Base-by-base conservation (phyloP, 1,139 yeast species). In the Diutina ranongensis region DNA sequence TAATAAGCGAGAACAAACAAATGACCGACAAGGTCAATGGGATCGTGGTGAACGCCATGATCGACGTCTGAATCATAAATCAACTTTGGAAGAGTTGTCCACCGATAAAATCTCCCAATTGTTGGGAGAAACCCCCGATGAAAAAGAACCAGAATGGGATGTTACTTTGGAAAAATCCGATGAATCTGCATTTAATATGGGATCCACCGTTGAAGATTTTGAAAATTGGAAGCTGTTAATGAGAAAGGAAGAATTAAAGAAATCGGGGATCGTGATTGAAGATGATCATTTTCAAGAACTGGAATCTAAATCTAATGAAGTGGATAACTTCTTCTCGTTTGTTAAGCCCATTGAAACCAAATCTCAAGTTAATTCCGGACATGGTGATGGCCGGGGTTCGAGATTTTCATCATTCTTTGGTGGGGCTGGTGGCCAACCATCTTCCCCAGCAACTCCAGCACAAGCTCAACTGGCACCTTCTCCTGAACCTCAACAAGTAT, bases 211-310 rank as follows among this genome's bases (percentile, higher is more conserved):
- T 19, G 79, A 78, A 46, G 92, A 82, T 54, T 83, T 83, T 56
- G 88, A 81, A 57, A 68, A 71, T 52, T 80, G 88, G 86, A 81
- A 79, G 59, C 67, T 72, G 45, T 71, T 71, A 55, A 76, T 78
- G 80, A 74, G 72, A 52, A 65, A 65, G 46, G 75, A 78, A 56
- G 83, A 79, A 46, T 70, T 72, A 44, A 71, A 66, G 49, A 71
- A 71, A 53, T 70, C 71, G 46, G 81, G 80, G 16, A 76, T 45
- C 9, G 40, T 19, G 7, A 35, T 25, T 3, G 49, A 44, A 19
- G 34, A 40, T 3, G n/a, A 32, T 18, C 20, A 32, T n/a, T 47
- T 50, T 5, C 57, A 59, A 2, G 59, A 55, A 46, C 51, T 31
- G 48, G 35, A 60, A 64, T 27, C 38, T 2, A 45, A 44, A 9